Base-by-base conservation (phyloP, 495 filamentous ascomycete species). In the Amniculicola lignicola region DNA sequence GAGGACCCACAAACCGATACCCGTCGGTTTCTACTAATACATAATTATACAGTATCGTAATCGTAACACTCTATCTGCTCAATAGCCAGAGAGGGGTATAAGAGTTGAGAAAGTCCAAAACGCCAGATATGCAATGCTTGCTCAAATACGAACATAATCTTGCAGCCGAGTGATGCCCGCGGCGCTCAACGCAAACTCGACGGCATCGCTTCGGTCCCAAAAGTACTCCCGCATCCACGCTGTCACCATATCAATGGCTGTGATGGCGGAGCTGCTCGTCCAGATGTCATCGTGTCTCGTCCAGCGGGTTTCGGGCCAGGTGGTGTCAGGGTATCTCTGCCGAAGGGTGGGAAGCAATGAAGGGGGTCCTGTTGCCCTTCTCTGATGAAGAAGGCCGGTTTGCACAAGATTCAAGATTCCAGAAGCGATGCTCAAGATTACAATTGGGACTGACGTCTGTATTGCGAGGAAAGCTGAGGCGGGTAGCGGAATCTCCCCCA, bases 151-250 rank as follows among this genome's bases (percentile, higher is more conserved):
- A 15, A 45, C 45, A 41, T 52, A 51, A 23, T 54, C 50, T 18
- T 59, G 39, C 2, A 60, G 38, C 24, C 16, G 19, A 42, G 54
- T 16, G 12, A 51, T 28, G 16, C 57, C 57, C 16, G 50, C 57
- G 6, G 57, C 44, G 9, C 14, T 16, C 35, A 60, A 29, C 9
- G 50, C 57, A 36, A 21, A 60, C 24, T 60, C 50, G 2, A 60
- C 49, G 0, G 57, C 57, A 19, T 48, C 50, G 28, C 50, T 43
- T 19, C 57, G 49, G 22, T 60, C 57, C 57, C 57, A 60, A 22
- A 60, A 60, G 49, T 60, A 60, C 50, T 60, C 49, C 12, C 57
- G 49, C 57, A 60, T 49, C 57, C 57, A 60, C 15, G 57, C 39
- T 1, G 50, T 28, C 19, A 54, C 43, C 57, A 60, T 60, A 24